A percentile compares a stretch with the other conserved stretches of the same genome.
Evolutionary conservation across 768 basidiomycete genomes (phyloP).

Genomic region (Leccinum obscurum): DNA sequence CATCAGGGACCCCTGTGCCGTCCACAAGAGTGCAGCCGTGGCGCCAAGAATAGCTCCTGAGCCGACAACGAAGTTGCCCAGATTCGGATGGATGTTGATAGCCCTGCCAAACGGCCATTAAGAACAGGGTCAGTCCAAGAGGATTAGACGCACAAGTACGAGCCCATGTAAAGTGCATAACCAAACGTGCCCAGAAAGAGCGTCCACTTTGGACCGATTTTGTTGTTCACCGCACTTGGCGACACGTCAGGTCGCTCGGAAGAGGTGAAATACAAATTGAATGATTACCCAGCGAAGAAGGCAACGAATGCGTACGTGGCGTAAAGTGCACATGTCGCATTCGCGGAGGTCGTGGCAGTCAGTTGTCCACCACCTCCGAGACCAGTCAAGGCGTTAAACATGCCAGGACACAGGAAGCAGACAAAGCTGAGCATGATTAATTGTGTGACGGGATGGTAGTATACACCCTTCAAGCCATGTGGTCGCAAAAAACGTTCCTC

Average conservation of each 20-base stretch:
- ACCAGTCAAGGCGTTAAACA: conserved; percentile 77
- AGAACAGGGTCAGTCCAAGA: not conserved
- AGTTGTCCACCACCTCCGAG: conserved; percentile 78
- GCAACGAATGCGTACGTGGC: conserved; percentile 55
- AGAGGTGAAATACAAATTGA: not conserved
- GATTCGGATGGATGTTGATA: conserved; percentile 65
- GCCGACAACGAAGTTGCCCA: conserved; percentile 62
- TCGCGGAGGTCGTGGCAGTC: conserved; percentile 62
- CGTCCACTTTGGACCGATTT: conserved; percentile 68
- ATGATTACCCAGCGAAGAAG: conserved; percentile 64
- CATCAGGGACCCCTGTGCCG: conserved; percentile 78
- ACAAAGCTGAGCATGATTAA: conserved; percentile 67
- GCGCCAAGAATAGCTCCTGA: conserved; percentile 72
- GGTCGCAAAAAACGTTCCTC: conserved; percentile 42
- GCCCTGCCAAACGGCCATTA: conserved; percentile 40
- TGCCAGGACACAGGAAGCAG: conserved; percentile 56
- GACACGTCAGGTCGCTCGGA: not conserved
- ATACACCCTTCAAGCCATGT: conserved; percentile 51
- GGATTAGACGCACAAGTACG: conserved; percentile 54
- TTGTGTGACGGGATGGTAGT: conserved; percentile 59
- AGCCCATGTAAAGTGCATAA: conserved; percentile 72
- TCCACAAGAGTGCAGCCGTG: conserved; percentile 71
- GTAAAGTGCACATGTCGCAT: conserved; percentile 70
- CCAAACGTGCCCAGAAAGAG: conserved; percentile 71
- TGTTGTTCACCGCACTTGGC: conserved; percentile 73